Percentiles rank a stretch among this genome's conserved stretches.
These are phyloP conservation scores for Eudorina sp. DNA, from an alignment of 139 green algal genomes.

Conservation along the genomic window DNA sequence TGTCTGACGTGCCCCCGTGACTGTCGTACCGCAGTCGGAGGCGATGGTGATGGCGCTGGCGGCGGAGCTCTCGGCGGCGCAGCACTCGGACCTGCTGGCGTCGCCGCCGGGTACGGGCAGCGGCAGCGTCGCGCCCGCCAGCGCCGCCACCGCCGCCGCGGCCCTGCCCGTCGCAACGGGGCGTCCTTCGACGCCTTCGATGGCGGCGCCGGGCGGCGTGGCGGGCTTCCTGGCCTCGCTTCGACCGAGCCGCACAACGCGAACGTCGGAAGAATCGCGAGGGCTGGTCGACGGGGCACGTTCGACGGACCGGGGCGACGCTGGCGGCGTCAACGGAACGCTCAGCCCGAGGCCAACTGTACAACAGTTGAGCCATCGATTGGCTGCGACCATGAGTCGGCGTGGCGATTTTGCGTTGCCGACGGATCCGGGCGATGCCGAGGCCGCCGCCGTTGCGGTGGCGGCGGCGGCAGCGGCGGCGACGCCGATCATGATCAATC, in stretches of 20 bases:
- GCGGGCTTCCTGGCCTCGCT: conserved; percentile 14
- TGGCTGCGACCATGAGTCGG: background rate
- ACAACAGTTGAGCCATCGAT: background rate
- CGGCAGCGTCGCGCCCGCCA: background rate
- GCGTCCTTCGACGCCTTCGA: background rate
- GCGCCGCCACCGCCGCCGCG: background rate
- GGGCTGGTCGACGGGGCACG: background rate
- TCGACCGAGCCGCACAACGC: background rate
- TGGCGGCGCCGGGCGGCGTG: background rate
- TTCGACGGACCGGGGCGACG: background rate
- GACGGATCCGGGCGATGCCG: background rate
- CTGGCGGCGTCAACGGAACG: no score
- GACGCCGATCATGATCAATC: background rate
- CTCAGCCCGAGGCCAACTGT: background rate
- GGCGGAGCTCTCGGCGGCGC: background rate
- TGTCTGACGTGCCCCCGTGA: no score
- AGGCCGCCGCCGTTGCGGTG: background rate
- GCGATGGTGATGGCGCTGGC: background rate
- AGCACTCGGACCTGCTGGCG: background rate
- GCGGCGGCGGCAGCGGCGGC: background rate
- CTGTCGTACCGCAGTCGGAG: background rate
- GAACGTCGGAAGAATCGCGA: background rate
- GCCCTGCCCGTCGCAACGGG: no score
- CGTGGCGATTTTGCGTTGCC: background rate
- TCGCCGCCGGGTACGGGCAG: background rate